Evolutionary conservation across 306 rosid genomes (phyloP).

Genomic region (Glycine soja): DNA sequence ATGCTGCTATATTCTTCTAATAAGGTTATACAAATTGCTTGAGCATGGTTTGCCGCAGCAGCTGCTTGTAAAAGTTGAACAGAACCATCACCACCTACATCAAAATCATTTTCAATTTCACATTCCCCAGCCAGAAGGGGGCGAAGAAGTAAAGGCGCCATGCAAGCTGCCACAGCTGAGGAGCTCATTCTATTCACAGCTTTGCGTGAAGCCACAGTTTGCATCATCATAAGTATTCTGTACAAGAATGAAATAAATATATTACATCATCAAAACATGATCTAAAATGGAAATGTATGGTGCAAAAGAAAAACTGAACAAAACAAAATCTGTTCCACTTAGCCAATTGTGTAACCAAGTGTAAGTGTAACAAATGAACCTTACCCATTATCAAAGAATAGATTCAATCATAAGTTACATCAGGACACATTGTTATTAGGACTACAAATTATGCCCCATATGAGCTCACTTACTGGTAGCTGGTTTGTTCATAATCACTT

Average conservation of each 20-base stretch:
- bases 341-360: not conserved
- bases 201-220: slow-evolving; percentile 75
- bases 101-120: slow-evolving; percentile 86
- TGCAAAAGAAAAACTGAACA: slow-evolving; percentile 12
- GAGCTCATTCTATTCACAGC: slow-evolving; percentile 89
- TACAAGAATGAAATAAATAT: slow-evolving; percentile 40
- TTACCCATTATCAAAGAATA: slow-evolving; percentile 24
- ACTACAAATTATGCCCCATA: not conserved
- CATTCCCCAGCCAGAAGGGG: slow-evolving; percentile 95
- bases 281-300: slow-evolving; percentile 19
- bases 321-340: not conserved
- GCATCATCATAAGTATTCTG: slow-evolving; percentile 96
- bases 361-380: slow-evolving; percentile 12
- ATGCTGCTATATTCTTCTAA: slow-evolving; percentile 80
- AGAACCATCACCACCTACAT: slow-evolving; percentile 91
- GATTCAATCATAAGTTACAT: not conserved
- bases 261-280: slow-evolving; percentile 15
- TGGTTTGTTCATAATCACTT: not conserved
- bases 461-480: slow-evolving; percentile 26
- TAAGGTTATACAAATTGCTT: slow-evolving; percentile 86
- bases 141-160: slow-evolving; percentile 97
- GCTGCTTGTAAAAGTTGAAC: slow-evolving; percentile 93
- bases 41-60: slow-evolving; percentile 99
- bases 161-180: slow-evolving; percentile 98
- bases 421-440: not conserved